Conservation (phyloP, 129 eudicot species). For the Artemisia annua region DNA sequence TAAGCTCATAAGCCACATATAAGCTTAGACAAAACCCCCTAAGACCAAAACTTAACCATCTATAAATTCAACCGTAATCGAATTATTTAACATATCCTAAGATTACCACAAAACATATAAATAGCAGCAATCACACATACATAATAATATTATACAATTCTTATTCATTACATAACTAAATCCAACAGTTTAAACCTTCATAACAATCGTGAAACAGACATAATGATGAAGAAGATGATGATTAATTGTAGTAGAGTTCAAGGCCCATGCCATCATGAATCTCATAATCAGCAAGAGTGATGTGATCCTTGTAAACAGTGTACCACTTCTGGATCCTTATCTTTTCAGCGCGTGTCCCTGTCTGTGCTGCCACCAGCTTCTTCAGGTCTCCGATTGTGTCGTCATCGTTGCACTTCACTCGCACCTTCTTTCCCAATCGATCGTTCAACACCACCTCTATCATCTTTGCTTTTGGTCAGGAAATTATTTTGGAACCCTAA, state of each 20-base stretch:
- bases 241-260: slow-evolving; percentile 85
- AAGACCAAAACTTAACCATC: no score
- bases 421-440: slow-evolving; percentile 86
- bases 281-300: slow-evolving; percentile 80
- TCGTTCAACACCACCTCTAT: slow-evolving; percentile 95
- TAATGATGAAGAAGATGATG: no score
- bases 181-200: no score
- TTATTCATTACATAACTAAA: no score
- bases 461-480: slow-evolving; percentile 42
- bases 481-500: slow-evolving; percentile 34
- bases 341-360: slow-evolving; percentile 83
- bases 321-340: slow-evolving; percentile 89
- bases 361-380: slow-evolving; percentile 91
- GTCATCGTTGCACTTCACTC: slow-evolving; percentile 91
- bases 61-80: no score
- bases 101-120: no score
- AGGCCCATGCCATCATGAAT: slow-evolving; percentile 96
- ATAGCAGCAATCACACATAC: no score
- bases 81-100: no score
- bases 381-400: slow-evolving; percentile 85
- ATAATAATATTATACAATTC: no score
- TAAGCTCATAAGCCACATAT: no score
- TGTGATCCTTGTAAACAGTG: slow-evolving; percentile 77
- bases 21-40: no score
- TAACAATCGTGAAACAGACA: no score